Evolutionary conservation across 768 basidiomycete species (phyloP).

Genomic region (Naematelia encephala): DNA sequence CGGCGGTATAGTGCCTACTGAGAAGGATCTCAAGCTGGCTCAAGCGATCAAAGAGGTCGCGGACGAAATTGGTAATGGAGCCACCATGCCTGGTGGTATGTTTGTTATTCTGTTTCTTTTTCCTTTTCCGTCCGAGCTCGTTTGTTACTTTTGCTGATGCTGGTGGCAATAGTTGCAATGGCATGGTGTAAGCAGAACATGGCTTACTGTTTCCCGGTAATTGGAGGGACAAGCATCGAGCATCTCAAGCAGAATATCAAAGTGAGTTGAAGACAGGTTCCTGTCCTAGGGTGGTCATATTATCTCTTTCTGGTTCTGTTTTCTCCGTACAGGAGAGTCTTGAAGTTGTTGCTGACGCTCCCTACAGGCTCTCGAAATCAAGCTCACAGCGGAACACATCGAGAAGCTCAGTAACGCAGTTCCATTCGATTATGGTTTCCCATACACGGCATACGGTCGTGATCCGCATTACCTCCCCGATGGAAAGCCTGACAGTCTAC

Average conservation of each 20-base stretch:
- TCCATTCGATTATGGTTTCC: slow-evolving; percentile 32
- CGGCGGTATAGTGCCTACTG: slow-evolving; percentile 10
- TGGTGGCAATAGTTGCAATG: slow-evolving; percentile 30
- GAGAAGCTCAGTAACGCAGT: slow-evolving; percentile 27
- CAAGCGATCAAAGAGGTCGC: slow-evolving; percentile 36
- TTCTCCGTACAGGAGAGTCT: too few species aligned
- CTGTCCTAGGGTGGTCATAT: too few species aligned
- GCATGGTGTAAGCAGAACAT: slow-evolving; percentile 34
- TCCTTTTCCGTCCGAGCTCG: neutral
- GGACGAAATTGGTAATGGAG: slow-evolving; percentile 32
- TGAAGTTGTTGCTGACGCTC: neutral
- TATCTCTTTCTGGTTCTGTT: too few species aligned
- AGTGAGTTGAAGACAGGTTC: too few species aligned
- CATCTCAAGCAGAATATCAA: slow-evolving; percentile 26
- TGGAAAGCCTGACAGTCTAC: slow-evolving; percentile 2
- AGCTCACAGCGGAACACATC: slow-evolving; percentile 35
- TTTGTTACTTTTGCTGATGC: neutral
- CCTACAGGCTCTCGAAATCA: slow-evolving; percentile 22
- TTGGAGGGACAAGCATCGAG: slow-evolving; percentile 38
- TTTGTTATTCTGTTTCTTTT: neutral
- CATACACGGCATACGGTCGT: slow-evolving; percentile 10
- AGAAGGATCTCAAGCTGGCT: slow-evolving; percentile 14
- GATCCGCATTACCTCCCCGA: slow-evolving; percentile 16
- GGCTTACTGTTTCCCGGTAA: slow-evolving; percentile 37
- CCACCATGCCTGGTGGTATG: slow-evolving; percentile 18